These are phyloP conservation scores for Hyparrhenia diplandra DNA, from an alignment of 176 grass and related monocot genomes.

Conservation along the genomic window DNA sequence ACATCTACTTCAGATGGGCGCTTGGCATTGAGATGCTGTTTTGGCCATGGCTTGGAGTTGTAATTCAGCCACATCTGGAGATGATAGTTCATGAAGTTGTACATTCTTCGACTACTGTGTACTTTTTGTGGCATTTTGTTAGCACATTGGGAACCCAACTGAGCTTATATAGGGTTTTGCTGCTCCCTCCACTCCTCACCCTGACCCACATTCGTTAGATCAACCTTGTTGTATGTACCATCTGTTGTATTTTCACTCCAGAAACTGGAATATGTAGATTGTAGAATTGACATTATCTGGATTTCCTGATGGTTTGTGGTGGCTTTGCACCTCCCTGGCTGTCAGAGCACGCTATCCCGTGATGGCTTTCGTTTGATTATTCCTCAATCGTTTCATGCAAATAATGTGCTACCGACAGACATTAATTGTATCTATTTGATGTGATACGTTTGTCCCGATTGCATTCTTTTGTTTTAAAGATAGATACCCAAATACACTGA, in stretches of 20 bases:
- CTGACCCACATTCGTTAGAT: background rate
- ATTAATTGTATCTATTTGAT: background rate
- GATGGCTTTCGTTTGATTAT: background rate
- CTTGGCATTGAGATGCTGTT: background rate
- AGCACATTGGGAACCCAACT: background rate
- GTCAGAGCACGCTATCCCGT: background rate
- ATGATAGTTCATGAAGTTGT: background rate
- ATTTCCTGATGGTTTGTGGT: background rate
- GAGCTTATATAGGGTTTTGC: background rate
- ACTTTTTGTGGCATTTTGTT: slow-evolving; percentile 1
- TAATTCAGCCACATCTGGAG: background rate
- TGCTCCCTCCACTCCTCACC: background rate
- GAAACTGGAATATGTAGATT: background rate
- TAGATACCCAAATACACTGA: background rate
- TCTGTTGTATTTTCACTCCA: background rate
- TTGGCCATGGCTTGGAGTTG: background rate
- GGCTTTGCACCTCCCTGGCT: background rate
- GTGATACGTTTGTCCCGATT: background rate
- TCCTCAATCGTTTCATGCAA: background rate
- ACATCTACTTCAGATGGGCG: background rate
- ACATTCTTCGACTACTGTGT: background rate
- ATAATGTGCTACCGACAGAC: background rate
- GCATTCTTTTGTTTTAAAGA: background rate
- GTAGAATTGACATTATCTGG: background rate
- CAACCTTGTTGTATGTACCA: background rate